Evolutionary conservation across 352 stramenopile genomes (phyloP).

Genomic region (Globisporangium lucens): DNA sequence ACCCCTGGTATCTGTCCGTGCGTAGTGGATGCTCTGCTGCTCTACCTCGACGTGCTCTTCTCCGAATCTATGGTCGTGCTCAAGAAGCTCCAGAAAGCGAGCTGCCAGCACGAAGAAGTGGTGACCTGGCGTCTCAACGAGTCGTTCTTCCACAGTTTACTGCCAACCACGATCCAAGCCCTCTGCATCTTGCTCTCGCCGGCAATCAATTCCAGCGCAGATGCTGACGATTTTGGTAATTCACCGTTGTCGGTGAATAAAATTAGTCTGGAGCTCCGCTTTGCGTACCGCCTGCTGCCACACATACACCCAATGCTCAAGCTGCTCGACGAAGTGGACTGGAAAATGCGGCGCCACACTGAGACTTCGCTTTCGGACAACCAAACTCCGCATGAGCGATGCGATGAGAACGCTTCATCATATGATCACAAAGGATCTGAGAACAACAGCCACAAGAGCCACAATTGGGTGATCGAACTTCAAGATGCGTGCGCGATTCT

Average conservation of each 20-base stretch:
- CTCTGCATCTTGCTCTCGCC: slow-evolving; percentile 28
- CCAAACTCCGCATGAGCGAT: slow-evolving; percentile 23
- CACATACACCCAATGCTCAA: slow-evolving; percentile 46
- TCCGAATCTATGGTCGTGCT: slow-evolving; percentile 31
- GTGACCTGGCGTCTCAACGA: slow-evolving; percentile 43
- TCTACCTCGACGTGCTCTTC: slow-evolving; percentile 42
- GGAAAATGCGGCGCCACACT: slow-evolving; percentile 33
- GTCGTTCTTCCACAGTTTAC: slow-evolving; percentile 45
- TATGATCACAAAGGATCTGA: background rate
- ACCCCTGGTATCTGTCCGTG: slow-evolving; percentile 8
- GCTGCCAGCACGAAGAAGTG: slow-evolving; percentile 55
- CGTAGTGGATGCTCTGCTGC: slow-evolving; percentile 27
- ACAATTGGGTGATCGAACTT: slow-evolving; percentile 49
- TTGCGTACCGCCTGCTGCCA: slow-evolving; percentile 39
- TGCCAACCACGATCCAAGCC: slow-evolving; percentile 46
- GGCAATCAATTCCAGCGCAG: background rate
- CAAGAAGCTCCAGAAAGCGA: slow-evolving; percentile 46
- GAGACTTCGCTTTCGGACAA: slow-evolving; percentile 17
- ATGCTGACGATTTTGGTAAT: background rate
- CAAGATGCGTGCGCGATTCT: slow-evolving; percentile 41
- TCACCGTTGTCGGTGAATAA: background rate
- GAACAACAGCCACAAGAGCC: background rate
- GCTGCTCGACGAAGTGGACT: slow-evolving; percentile 59
- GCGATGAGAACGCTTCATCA: background rate
- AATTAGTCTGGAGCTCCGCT: slow-evolving; percentile 10